Conservation (phyloP, 129 eudicot genomes). For the Rutidosis leptorrhynchoides region DNA sequence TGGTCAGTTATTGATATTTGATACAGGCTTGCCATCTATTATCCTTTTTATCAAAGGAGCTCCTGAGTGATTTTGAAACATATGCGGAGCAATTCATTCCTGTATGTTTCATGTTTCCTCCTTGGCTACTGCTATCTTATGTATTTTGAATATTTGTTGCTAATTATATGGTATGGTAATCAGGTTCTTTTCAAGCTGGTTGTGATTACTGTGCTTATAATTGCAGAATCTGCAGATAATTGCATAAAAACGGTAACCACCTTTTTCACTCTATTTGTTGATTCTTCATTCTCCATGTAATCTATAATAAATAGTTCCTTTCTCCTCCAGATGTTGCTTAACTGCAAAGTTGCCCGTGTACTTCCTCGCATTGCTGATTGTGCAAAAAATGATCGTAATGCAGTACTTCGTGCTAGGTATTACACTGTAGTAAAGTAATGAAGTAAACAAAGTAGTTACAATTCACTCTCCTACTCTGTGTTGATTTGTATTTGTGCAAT, state of each 20-base stretch:
- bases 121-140: too few relatives aligned
- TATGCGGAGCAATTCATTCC: conserved; percentile 94
- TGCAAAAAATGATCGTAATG: conserved; percentile 86
- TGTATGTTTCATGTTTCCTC: too few relatives aligned
- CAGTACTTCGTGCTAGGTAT: conserved; percentile 93
- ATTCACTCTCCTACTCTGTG: too few relatives aligned
- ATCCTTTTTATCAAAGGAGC: conserved; percentile 85
- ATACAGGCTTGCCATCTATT: conserved; percentile 90
- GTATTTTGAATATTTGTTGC: too few relatives aligned
- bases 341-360: conserved; percentile 86
- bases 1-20: too few relatives aligned
- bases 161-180: too few relatives aligned
- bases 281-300: background rate
- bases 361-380: conserved; percentile 90
- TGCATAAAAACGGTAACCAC: conserved; percentile 99
- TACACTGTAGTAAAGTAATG: too few relatives aligned
- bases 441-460: too few relatives aligned
- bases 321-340: conserved; percentile 73
- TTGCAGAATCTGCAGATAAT: conserved; percentile 95
- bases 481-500: too few relatives aligned
- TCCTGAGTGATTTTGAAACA: conserved; percentile 88
- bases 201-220: conserved; percentile 96
- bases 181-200: conserved; percentile 99
- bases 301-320: conserved; percentile 17
- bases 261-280: background rate